Percentiles rank a stretch among this genome's conserved stretches.
These are phyloP conservation scores for Xylaria venustula DNA, from an alignment of 495 filamentous ascomycete species.

Conservation along the genomic window DNA sequence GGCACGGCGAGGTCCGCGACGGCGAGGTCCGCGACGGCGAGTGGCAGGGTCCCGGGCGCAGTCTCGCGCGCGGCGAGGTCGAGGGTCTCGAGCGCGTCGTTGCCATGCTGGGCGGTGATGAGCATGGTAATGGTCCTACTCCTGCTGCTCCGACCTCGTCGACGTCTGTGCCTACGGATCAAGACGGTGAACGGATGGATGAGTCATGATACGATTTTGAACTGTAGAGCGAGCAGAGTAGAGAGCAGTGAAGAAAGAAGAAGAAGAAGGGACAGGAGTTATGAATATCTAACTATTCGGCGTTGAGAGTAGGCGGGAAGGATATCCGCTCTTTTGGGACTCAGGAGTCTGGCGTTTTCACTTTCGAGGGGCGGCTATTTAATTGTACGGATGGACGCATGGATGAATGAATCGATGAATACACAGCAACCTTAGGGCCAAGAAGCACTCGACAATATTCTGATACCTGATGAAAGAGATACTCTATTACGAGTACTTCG, in stretches of 20 bases:
- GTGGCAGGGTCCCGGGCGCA: slow-evolving; percentile 47
- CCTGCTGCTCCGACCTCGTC: neutral
- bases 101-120: slow-evolving; percentile 34
- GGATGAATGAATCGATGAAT: neutral
- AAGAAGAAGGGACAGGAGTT: neutral
- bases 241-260: too few species aligned
- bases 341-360: slow-evolving; percentile 8
- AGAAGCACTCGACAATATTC: neutral
- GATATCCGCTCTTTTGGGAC: neutral
- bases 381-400: too few species aligned
- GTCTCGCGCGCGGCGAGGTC: slow-evolving; percentile 46
- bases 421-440: neutral
- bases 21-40: slow-evolving; percentile 60
- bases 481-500: neutral
- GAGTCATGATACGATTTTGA: slow-evolving; percentile 26
- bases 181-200: slow-evolving; percentile 24
- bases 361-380: too few species aligned
- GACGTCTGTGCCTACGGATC: slow-evolving; percentile 11
- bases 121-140: neutral
- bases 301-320: neutral
- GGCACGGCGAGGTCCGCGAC: slow-evolving; percentile 55
- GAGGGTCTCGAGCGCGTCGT: slow-evolving; percentile 51
- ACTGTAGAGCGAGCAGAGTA: too few species aligned
- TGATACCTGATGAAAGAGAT: neutral
- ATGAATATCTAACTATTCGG: neutral